Percentiles rank a stretch among this genome's conserved stretches.
phyloP scores from a whole-genome alignment of 768 basidiomycete species.

The Zangia roseola region DNA sequence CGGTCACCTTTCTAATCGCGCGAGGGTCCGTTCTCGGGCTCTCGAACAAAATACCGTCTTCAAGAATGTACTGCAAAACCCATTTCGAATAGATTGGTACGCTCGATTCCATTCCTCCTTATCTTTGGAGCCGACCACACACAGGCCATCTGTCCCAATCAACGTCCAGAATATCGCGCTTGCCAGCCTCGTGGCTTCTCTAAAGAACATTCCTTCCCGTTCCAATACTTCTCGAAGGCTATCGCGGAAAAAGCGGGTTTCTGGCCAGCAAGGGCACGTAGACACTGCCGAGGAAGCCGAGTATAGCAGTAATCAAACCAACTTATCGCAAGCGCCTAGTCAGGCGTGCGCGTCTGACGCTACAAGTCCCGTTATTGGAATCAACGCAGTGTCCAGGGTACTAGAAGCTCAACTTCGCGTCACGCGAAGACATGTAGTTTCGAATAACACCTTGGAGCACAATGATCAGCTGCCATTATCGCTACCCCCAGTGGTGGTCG shows the following conservation, averaged over 20 bases:
- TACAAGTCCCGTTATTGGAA: constrained; percentile 58
- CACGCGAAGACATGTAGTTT: constrained; percentile 20
- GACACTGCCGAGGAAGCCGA: constrained; percentile 24
- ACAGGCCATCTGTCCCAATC: constrained; percentile 61
- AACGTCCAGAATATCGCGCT: constrained; percentile 64
- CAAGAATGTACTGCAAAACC: constrained; percentile 71
- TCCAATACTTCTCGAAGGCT: constrained; percentile 22
- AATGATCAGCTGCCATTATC: background rate
- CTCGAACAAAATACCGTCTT: constrained; percentile 62
- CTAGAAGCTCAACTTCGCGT: constrained; percentile 58
- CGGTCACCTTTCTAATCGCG: constrained; percentile 62
- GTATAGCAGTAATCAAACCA: background rate
- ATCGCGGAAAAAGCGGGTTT: background rate
- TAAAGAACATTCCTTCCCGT: constrained; percentile 48
- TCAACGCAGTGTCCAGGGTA: constrained; percentile 75
- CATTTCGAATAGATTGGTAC: constrained; percentile 69
- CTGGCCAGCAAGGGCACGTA: constrained; percentile 17
- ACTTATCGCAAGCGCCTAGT: background rate
- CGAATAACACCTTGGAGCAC: background rate
- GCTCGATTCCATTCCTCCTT: constrained; percentile 10
- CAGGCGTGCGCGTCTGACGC: background rate
- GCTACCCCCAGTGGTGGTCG: constrained; percentile 28
- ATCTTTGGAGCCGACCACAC: background rate
- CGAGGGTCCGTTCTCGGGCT: constrained; percentile 40
- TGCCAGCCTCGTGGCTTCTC: constrained; percentile 45